These are phyloP conservation scores for Colletotrichum ledebouriae DNA, from an alignment of 2,329 filamentous ascomycete genomes.

Conservation along the genomic window DNA sequence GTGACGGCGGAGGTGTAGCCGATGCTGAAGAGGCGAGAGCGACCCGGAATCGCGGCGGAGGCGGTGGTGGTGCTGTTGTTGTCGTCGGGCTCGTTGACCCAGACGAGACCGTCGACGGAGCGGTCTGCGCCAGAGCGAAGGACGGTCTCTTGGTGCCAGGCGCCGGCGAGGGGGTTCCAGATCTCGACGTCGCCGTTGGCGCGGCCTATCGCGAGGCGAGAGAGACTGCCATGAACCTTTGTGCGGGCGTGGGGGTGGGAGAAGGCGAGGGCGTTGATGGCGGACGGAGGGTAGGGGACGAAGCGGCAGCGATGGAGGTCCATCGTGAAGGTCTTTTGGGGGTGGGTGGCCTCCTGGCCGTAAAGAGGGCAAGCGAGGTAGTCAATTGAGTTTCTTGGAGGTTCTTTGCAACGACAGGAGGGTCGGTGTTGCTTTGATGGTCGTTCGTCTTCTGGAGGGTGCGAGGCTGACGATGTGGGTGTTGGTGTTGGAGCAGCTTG, in stretches of 20 bases:
- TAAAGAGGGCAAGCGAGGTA: slow-evolving; percentile 16
- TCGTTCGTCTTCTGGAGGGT: background rate
- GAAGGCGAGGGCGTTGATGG: slow-evolving; percentile 95
- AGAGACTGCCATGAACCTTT: slow-evolving; percentile 64
- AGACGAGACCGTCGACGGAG: slow-evolving; percentile 90
- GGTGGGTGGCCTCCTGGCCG: slow-evolving; percentile 34
- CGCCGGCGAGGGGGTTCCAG: slow-evolving; percentile 88
- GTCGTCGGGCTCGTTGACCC: slow-evolving; percentile 89
- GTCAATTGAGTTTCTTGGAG: slow-evolving; percentile 22
- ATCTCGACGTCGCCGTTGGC: slow-evolving; percentile 98
- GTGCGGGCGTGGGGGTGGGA: slow-evolving; percentile 75
- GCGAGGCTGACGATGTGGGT: slow-evolving; percentile 27
- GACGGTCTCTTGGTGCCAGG: slow-evolving; percentile 91
- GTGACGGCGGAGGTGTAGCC: slow-evolving; percentile 93
- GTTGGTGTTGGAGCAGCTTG: slow-evolving; percentile 14
- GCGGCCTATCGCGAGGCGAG: slow-evolving; percentile 88
- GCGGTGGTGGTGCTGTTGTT: slow-evolving; percentile 63
- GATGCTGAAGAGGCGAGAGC: slow-evolving; percentile 89
- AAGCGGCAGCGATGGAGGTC: slow-evolving; percentile 98
- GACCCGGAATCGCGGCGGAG: slow-evolving; percentile 55
- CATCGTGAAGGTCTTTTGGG: slow-evolving; percentile 65
- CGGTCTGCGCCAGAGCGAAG: slow-evolving; percentile 86
- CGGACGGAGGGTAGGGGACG: slow-evolving; percentile 89
- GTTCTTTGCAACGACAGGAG: background rate
- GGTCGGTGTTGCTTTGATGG: background rate